Percentiles rank a stretch among this genome's conserved stretches.
Conservation (phyloP, 2,329 filamentous ascomycete species). For the Exophiala bonariae region DNA sequence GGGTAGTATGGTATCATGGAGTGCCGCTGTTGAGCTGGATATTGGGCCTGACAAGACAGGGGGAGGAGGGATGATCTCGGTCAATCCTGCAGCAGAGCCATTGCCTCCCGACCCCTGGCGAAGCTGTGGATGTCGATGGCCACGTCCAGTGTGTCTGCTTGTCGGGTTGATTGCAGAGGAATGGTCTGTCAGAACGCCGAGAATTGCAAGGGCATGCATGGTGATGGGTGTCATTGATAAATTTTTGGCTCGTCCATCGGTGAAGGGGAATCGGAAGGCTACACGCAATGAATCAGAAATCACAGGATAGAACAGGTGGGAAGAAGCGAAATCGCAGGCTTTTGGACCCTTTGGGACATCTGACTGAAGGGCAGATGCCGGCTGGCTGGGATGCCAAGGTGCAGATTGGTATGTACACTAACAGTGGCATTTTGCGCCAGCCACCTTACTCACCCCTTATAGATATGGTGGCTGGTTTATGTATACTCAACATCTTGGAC, state of each 20-base stretch:
- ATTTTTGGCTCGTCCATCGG: background rate
- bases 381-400: constrained; percentile 13
- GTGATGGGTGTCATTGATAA: background rate
- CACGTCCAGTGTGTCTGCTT: constrained; percentile 12
- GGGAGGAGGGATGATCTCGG: background rate
- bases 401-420: constrained; percentile 13
- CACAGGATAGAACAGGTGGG: background rate
- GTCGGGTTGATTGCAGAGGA: background rate
- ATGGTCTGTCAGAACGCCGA: background rate
- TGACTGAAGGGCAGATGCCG: background rate
- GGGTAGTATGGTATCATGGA: background rate
- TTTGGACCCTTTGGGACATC: too few species aligned
- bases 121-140: constrained; percentile 13
- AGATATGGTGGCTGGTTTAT: background rate
- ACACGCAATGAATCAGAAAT: background rate
- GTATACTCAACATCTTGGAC: constrained; percentile 2
- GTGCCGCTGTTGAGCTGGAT: background rate
- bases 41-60: background rate
- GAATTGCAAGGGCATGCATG: background rate
- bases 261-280: background rate
- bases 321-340: background rate
- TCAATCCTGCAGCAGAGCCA: background rate
- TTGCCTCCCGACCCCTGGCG: constrained; percentile 5
- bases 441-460: background rate
- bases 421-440: background rate